Evolutionary conservation across 352 stramenopile species (phyloP), one percentile per base, ranked within the genome.

Genomic region (Globisporangium nagaii): DNA sequence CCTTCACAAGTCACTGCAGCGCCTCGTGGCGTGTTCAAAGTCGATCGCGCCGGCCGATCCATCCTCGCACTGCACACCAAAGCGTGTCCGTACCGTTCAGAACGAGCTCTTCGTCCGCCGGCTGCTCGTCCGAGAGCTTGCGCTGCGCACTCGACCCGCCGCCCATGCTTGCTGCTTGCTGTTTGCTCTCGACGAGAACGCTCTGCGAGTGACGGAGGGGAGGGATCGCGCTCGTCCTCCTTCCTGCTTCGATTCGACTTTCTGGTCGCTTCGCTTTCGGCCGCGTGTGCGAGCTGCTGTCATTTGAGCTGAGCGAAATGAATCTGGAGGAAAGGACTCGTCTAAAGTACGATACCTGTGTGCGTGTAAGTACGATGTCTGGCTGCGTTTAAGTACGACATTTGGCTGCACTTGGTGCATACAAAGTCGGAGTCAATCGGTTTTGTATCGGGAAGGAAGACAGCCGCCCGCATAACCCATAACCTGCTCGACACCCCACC

Each of bases 41-140:
- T n/a, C 20, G 20, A 19, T 9, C 30, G 5, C 4, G 20, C 22
- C n/a, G n/a, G n/a, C n/a, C n/a, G n/a, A n/a, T n/a, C 20, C 32
- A 35, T 27, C 22, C 2, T 34, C 44, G 37, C n/a, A n/a, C n/a
- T n/a, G n/a, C n/a, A n/a, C n/a, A n/a, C n/a, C 1, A 53, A 12
- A 15, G 37, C 13, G 9, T 17, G 3, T 31, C 64, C 73, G 58
- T 44, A 88, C 80, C 75, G 44, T 90, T 90, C 30, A 88, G 58
- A 28, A 85, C 70, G 46, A 81, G 68, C 58, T 88, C 72, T 25
- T 76, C 65, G 28, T 76, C 62, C 25, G 65, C 58, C 22, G 65
- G 64, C 28, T 79, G 69, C 11, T 88, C 70, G 11, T 79, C 71
- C 45, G 66, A 79, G 19, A 70, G 60, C 54, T 86, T 86, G 62